Evolutionary conservation across 2,329 filamentous ascomycete species (phyloP).

Genomic region (Aspergillus ruber): DNA sequence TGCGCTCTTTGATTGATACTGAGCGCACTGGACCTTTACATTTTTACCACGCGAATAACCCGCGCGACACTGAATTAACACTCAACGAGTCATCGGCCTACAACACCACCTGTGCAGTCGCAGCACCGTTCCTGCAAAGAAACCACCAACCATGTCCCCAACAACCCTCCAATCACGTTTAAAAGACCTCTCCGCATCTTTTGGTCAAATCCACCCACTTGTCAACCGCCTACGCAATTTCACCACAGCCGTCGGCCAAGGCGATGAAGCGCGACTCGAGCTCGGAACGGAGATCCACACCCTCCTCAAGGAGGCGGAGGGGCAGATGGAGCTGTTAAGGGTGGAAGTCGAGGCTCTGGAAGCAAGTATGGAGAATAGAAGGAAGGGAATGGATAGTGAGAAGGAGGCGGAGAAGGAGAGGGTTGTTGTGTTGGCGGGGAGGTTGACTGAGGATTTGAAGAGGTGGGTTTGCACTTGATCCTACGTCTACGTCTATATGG

Average conservation of each 20-base stretch:
- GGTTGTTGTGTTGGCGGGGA: conserved; percentile 59
- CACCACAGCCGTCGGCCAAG: conserved; percentile 56
- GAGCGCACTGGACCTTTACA: too few relatives aligned
- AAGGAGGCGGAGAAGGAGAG: conserved; percentile 59
- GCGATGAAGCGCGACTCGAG: conserved; percentile 63
- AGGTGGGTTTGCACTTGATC: conserved; percentile 45
- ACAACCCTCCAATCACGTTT: conserved; percentile 43
- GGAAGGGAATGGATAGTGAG: conserved; percentile 40
- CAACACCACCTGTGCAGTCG: not conserved
- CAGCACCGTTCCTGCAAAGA: too few relatives aligned
- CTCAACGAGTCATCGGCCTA: not conserved
- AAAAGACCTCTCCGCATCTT: conserved; percentile 46
- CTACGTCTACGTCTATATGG: not conserved
- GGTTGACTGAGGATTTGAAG: conserved; percentile 64
- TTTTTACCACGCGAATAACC: too few relatives aligned
- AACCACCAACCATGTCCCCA: conserved; percentile 11
- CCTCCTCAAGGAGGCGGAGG: conserved; percentile 68
- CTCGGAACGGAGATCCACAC: conserved; percentile 75
- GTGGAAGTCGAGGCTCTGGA: conserved; percentile 71
- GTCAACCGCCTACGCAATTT: conserved; percentile 54
- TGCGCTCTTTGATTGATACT: too few relatives aligned
- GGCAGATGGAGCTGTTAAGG: conserved; percentile 71
- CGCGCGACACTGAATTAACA: too few relatives aligned
- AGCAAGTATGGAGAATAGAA: conserved; percentile 32
- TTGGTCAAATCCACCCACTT: conserved; percentile 49